phyloP scores from a whole-genome alignment of 768 basidiomycete genomes.

The Thelephora ganbajun region DNA sequence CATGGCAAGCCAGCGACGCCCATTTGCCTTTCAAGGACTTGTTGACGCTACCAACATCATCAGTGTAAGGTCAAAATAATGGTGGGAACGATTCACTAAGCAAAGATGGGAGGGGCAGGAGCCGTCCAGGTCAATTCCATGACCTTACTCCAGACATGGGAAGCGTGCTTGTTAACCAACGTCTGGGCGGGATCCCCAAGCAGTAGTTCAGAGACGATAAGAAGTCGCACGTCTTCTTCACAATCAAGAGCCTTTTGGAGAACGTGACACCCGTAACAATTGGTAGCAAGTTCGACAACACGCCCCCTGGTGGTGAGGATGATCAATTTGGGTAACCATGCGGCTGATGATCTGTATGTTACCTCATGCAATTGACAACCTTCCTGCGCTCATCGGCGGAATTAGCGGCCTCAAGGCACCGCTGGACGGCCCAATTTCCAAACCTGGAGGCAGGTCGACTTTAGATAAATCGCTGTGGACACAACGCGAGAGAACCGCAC shows the following conservation, averaged over 20 bases:
- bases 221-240: conserved; percentile 71
- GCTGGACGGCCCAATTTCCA: conserved; percentile 85
- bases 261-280: conserved; percentile 84
- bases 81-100: conserved; percentile 34
- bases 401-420: conserved; percentile 72
- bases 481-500: conserved; percentile 20
- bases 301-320: conserved; percentile 37
- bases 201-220: conserved; percentile 77
- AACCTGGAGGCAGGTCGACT: conserved; percentile 34
- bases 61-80: conserved; percentile 1
- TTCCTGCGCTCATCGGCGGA: conserved; percentile 63
- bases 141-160: conserved; percentile 89
- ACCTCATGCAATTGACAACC: conserved; percentile 83
- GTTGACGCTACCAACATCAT: conserved; percentile 45
- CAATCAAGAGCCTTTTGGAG: conserved; percentile 84
- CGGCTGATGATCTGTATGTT: conserved; percentile 4
- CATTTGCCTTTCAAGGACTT: conserved; percentile 80
- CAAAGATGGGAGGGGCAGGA: conserved; percentile 80
- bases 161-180: conserved; percentile 81
- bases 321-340: neutral
- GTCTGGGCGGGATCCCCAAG: conserved; percentile 78
- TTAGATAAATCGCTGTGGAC: neutral
- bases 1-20: conserved; percentile 82
- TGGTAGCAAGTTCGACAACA: conserved; percentile 76
- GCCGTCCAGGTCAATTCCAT: conserved; percentile 86